Base-by-base conservation (phyloP, 148 eudicot species). In the Diospyros kaki region DNA sequence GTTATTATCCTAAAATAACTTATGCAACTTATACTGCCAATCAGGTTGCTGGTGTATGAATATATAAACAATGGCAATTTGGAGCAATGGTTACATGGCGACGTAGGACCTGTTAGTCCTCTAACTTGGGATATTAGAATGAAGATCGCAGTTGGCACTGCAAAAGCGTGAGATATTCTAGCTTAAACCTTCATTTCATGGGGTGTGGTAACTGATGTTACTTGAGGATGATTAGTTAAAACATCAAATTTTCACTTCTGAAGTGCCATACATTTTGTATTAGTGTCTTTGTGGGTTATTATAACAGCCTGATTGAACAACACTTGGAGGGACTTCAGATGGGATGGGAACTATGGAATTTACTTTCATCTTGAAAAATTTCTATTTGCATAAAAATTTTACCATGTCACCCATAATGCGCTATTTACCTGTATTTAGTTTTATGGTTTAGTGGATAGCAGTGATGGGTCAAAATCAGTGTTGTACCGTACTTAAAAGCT, bases 31-130 rank as follows among this genome's bases (percentile, higher is more conserved):
- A 50, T 51, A 67, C 46, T 67, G 42, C 63, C 48, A 71, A 58
- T 72, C 85, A 94, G 98, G 91, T 76, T 92, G 86, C 97, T 94
- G 55, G 92, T 94, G 76, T 94, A 94, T 53, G 98, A 94, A 80
- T 94, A 81, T 69, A 76, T 92, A 41, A 91, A 92, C 72, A 94
- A 90, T 78, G 98, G 98, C 76, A 94, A 86, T 82, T 79, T 94
- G 81, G 98, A 94, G 83, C 96, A 94, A 82, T 94, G 98, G 98
- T 82, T 94, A 74, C 98, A 94, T 62, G 97, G 96, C 64, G 96
- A 92, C 65, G 85, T 85, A n/a, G 94, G 92, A 13, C 86, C 87
- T 67, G 81, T 81, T 18, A 92, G 92, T 65, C 97, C 97, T 71
- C 80, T 94, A 39, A 90, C 91, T 15, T 94, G 98, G 98, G 91